These are phyloP conservation scores for Fusarium citri DNA, from an alignment of 2,329 filamentous ascomycete genomes.

Conservation along the genomic window DNA sequence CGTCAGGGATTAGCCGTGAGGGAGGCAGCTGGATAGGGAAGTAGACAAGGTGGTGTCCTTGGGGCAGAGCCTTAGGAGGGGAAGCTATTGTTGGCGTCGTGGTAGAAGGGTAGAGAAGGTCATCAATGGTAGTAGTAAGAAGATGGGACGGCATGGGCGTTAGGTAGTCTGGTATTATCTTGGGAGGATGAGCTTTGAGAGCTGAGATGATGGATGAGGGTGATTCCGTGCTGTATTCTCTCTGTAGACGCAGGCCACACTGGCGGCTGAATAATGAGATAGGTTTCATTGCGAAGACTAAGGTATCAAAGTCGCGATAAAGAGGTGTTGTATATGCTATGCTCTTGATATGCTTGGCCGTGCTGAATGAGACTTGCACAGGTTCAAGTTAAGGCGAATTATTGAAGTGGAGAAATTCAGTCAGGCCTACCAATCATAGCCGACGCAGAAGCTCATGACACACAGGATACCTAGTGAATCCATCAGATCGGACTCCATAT, in stretches of 20 bases:
- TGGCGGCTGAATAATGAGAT: slow-evolving; percentile 13
- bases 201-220: slow-evolving; percentile 23
- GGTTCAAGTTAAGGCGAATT: neutral
- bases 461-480: neutral
- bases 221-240: slow-evolving; percentile 18
- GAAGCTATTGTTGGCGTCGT: slow-evolving; percentile 33
- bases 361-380: neutral
- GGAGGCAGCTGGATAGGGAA: slow-evolving; percentile 78
- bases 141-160: slow-evolving; percentile 73
- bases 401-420: slow-evolving; percentile 1
- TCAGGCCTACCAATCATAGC: neutral
- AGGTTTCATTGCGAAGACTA: neutral
- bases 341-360: neutral
- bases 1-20: slow-evolving; percentile 77
- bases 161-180: slow-evolving; percentile 58
- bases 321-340: neutral
- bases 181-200: slow-evolving; percentile 47
- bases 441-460: neutral
- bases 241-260: slow-evolving; percentile 2
- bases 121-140: slow-evolving; percentile 70
- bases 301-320: neutral
- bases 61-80: slow-evolving; percentile 60
- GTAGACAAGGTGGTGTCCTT: slow-evolving; percentile 86
- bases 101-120: slow-evolving; percentile 57
- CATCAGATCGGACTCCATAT: neutral